phyloP scores from a whole-genome alignment of 164 flowering plant species.

The Berberis thunbergii region DNA sequence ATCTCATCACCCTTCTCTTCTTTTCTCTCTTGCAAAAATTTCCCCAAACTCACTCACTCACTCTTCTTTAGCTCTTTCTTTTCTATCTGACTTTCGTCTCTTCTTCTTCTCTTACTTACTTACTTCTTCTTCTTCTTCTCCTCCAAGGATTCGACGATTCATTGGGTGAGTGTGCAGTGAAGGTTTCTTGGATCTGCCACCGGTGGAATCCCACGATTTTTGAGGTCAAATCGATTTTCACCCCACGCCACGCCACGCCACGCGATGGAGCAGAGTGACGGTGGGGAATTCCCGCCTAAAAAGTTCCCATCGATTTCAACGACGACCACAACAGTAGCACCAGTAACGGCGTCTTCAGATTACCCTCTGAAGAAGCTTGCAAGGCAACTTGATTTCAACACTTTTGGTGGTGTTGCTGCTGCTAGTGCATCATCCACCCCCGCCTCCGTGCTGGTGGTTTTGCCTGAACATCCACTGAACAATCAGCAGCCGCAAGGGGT shows the following conservation, averaged over 20 bases:
- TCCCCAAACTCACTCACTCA: neutral
- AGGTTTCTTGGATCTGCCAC: neutral
- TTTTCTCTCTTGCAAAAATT: conserved; percentile 6
- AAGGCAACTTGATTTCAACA: conserved; percentile 84
- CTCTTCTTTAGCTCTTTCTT: too few relatives aligned
- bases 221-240: neutral
- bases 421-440: neutral
- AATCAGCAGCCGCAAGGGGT: conserved; percentile 10
- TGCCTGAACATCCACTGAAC: too few relatives aligned
- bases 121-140: too few relatives aligned
- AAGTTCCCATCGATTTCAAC: conserved; percentile 20
- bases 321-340: neutral
- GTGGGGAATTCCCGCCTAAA: conserved; percentile 46
- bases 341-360: conserved; percentile 18
- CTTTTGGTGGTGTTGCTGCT: neutral
- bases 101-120: too few relatives aligned
- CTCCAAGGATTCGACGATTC: too few relatives aligned
- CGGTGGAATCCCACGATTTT: neutral
- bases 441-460: too few relatives aligned
- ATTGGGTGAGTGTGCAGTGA: too few relatives aligned
- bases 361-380: conserved; percentile 66
- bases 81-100: too few relatives aligned
- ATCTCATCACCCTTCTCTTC: conserved; percentile 11
- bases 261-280: conserved; percentile 51
- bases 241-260: neutral